These are phyloP conservation scores for Hibiscus mutabilis DNA, from an alignment of 345 rosid genomes.

Conservation along the genomic window DNA sequence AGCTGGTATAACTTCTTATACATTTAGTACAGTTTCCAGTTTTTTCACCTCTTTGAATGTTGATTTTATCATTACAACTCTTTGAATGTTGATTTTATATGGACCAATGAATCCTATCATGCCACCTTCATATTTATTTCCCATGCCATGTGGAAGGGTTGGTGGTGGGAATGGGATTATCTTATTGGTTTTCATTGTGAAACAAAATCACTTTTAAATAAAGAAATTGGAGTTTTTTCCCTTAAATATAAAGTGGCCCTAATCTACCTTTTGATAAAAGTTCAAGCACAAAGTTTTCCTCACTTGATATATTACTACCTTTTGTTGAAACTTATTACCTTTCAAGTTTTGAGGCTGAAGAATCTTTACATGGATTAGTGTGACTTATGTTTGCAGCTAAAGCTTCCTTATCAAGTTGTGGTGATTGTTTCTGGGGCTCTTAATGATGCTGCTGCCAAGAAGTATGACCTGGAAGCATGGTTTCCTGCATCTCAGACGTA, in stretches of 20 bases:
- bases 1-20: slow-evolving; percentile 35
- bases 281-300: neutral
- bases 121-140: neutral
- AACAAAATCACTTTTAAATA: neutral
- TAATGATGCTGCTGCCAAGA: slow-evolving; percentile 68
- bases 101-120: neutral
- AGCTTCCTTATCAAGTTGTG: slow-evolving; percentile 71
- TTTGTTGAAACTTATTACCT: neutral
- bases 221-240: neutral
- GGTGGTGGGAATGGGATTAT: neutral
- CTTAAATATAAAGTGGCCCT: neutral
- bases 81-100: neutral
- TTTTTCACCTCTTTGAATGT: too few relatives aligned
- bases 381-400: slow-evolving; percentile 46
- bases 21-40: neutral
- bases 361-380: neutral
- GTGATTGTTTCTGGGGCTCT: slow-evolving; percentile 61
- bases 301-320: neutral
- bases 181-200: neutral
- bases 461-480: slow-evolving; percentile 94
- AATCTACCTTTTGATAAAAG: neutral
- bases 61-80: too few relatives aligned
- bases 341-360: neutral
- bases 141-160: neutral
- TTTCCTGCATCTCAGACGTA: slow-evolving; percentile 85